These are phyloP conservation scores for Tuber calosporum DNA, from an alignment of 495 filamentous ascomycete genomes.

Conservation along the genomic window DNA sequence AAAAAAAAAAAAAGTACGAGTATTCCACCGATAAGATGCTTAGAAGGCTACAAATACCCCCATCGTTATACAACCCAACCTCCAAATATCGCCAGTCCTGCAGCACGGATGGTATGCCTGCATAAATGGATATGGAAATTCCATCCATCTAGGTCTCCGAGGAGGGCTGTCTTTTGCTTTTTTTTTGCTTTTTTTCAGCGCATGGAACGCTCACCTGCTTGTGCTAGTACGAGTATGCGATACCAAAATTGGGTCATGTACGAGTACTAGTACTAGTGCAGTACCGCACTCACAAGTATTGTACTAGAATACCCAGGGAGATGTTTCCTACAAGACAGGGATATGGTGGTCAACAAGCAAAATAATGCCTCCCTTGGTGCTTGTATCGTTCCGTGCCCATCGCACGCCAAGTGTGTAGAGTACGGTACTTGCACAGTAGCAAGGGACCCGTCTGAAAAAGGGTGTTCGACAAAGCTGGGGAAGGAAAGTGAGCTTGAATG, in stretches of 20 bases:
- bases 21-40: constrained; percentile 2
- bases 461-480: background rate
- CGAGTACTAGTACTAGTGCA: too few species aligned
- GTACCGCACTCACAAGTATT: too few species aligned
- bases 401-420: too few species aligned
- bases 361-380: too few species aligned
- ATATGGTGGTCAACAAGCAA: too few species aligned
- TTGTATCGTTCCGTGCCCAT: too few species aligned
- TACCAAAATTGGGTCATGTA: background rate
- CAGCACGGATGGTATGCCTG: background rate
- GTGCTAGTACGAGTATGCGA: too few species aligned
- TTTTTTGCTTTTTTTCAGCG: background rate
- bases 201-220: background rate
- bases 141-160: background rate
- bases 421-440: too few species aligned
- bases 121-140: background rate
- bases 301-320: too few species aligned
- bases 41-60: background rate
- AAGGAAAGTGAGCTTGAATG: background rate
- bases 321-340: too few species aligned
- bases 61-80: background rate
- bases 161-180: background rate
- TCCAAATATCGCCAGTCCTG: background rate
- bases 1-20: too few species aligned
- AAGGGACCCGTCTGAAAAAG: background rate